Conservation (phyloP, 768 basidiomycete genomes). For the Suillus placidus region DNA sequence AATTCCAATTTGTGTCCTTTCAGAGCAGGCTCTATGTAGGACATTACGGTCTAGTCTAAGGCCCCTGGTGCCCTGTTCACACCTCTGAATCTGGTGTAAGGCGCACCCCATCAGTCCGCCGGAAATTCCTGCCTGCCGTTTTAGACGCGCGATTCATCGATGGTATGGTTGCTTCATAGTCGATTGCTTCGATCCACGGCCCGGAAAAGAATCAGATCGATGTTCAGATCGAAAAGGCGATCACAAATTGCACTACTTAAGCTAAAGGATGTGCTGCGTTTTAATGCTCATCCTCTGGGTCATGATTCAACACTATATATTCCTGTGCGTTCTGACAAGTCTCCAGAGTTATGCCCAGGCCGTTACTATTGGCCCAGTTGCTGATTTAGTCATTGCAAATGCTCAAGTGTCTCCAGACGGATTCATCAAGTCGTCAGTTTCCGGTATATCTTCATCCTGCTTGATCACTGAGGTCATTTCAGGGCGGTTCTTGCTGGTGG, state of each 20-base stretch:
- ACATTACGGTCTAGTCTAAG: too few relatives aligned
- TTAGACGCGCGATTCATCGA: too few relatives aligned
- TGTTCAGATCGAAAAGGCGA: background rate
- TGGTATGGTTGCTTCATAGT: background rate
- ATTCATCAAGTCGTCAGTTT: background rate
- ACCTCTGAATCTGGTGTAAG: too few relatives aligned
- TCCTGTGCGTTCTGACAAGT: background rate
- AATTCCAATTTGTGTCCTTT: too few relatives aligned
- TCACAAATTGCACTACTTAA: background rate
- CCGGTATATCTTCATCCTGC: background rate
- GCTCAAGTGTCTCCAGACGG: background rate
- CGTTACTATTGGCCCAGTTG: background rate
- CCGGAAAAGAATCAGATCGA: background rate
- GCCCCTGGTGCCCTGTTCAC: too few relatives aligned
- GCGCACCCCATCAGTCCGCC: too few relatives aligned
- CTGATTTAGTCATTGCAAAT: background rate
- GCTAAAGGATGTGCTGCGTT: background rate
- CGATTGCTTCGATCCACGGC: background rate
- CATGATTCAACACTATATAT: background rate
- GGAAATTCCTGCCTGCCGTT: too few relatives aligned
- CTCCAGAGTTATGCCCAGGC: background rate
- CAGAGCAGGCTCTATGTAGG: too few relatives aligned
- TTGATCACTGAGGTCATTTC: background rate
- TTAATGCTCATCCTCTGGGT: background rate
- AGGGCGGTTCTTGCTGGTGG: background rate